Evolutionary conservation across 305 asterid genomes (phyloP).

Genomic region (Fraxinus xanthoxyloides): DNA sequence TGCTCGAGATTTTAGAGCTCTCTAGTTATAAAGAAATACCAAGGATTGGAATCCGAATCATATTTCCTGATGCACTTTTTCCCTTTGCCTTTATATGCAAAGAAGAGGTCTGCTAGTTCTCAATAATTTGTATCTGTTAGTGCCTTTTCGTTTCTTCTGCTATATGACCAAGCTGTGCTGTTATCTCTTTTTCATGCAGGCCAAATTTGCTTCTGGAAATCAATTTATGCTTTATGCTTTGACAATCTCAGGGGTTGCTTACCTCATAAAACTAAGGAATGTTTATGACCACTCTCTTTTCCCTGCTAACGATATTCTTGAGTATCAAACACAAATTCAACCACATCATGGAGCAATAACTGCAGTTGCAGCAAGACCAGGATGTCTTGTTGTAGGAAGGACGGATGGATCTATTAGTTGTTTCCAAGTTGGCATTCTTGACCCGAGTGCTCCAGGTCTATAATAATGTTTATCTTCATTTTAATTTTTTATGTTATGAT

Average conservation of each 20-base stretch:
- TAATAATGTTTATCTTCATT: conserved; percentile 14
- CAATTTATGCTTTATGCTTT: conserved; percentile 64
- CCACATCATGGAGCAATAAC: conserved; percentile 58
- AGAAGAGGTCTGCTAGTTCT: conserved; percentile 52
- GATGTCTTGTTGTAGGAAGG: conserved; percentile 70
- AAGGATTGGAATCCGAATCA: conserved; percentile 63
- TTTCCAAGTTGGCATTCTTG: conserved; percentile 69
- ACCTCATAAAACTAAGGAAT: conserved; percentile 60
- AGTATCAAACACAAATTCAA: conserved; percentile 47
- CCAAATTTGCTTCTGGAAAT: conserved; percentile 39
- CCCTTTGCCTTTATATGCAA: conserved; percentile 75
- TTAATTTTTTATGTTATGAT: conserved; percentile 10
- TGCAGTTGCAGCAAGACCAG: conserved; percentile 62
- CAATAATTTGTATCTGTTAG: conserved; percentile 14
- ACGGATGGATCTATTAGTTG: conserved; percentile 76
- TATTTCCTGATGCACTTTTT: conserved; percentile 63
- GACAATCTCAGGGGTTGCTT: conserved; percentile 80
- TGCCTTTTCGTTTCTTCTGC: background rate
- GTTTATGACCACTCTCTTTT: conserved; percentile 55
- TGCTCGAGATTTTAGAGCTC: conserved; percentile 68
- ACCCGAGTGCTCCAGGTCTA: conserved; percentile 67
- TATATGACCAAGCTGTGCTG: conserved; percentile 11
- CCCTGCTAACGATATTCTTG: conserved; percentile 58
- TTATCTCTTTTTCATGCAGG: conserved; percentile 43
- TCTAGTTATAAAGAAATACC: conserved; percentile 50